phyloP scores from a whole-genome alignment of 2,329 filamentous ascomycete species.

The Ophiostoma montium region DNA sequence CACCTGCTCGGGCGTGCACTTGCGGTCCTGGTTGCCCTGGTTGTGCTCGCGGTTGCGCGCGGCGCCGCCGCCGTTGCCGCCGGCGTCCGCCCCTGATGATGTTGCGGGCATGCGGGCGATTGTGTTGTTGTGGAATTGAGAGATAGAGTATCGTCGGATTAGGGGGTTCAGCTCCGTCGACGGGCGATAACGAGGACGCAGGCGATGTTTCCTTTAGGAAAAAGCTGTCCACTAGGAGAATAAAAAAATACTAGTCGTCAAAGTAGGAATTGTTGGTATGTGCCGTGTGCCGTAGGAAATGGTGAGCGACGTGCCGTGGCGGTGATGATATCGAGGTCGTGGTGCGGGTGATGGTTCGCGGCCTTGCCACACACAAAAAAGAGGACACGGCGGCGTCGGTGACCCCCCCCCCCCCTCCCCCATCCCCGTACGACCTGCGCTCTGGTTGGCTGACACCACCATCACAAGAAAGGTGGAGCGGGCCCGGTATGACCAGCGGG shows the following conservation, averaged over 20 bases:
- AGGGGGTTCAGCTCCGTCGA: too few relatives aligned
- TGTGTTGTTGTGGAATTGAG: not conserved
- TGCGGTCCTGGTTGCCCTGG: slow-evolving; percentile 60
- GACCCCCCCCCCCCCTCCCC: not conserved
- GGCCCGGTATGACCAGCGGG: not conserved
- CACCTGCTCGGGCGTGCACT: slow-evolving; percentile 82
- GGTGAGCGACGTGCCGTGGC: too few relatives aligned
- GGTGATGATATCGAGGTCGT: too few relatives aligned
- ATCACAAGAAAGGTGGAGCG: not conserved
- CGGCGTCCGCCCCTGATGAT: slow-evolving; percentile 39
- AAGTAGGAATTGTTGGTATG: too few relatives aligned
- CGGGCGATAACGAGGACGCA: too few relatives aligned
- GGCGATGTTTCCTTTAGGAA: too few relatives aligned
- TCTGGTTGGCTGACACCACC: not conserved
- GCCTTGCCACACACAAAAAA: not conserved
- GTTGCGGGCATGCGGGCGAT: slow-evolving; percentile 25
- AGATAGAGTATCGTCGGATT: not conserved
- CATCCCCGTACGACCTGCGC: not conserved
- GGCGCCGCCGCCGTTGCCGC: slow-evolving; percentile 21
- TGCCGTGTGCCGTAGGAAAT: too few relatives aligned
- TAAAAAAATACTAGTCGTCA: too few relatives aligned
- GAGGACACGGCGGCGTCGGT: not conserved
- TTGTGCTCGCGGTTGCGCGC: slow-evolving; percentile 50
- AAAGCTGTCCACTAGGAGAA: too few relatives aligned
- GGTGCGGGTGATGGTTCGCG: not conserved